Evolutionary conservation across 2,329 filamentous ascomycete species (phyloP).

Genomic region (Exophiala sp.): DNA sequence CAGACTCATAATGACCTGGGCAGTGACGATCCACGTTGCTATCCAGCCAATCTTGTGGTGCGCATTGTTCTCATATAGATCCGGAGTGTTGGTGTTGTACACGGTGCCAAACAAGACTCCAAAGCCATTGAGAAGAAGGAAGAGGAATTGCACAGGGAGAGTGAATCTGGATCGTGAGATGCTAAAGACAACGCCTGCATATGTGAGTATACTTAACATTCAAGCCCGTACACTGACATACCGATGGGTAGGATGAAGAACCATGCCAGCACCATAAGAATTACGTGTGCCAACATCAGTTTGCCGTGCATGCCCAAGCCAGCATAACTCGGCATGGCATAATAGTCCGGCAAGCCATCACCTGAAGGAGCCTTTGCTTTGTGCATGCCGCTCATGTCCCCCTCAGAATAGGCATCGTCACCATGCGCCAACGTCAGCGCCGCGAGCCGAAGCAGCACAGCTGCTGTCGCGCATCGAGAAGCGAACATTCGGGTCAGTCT

Average conservation of each 20-base stretch:
- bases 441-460: conserved; percentile 25
- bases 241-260: conserved; percentile 68
- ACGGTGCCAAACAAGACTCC: conserved; percentile 64
- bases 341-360: conserved; percentile 28
- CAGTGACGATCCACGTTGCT: conserved; percentile 66
- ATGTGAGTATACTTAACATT: conserved; percentile 12
- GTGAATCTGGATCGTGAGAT: conserved; percentile 73
- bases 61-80: conserved; percentile 82
- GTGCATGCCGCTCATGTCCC: conserved; percentile 27
- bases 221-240: conserved; percentile 42
- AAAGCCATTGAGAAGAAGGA: conserved; percentile 60
- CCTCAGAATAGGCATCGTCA: conserved; percentile 16
- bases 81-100: conserved; percentile 78
- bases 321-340: conserved; percentile 41
- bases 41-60: conserved; percentile 88
- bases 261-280: conserved; percentile 69
- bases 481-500: conserved; percentile 18
- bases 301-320: conserved; percentile 34
- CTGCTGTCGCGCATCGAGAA: conserved; percentile 21
- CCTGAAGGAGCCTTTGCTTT: conserved; percentile 19
- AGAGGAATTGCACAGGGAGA: conserved; percentile 65
- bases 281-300: conserved; percentile 66
- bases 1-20: conserved; percentile 67
- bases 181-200: conserved; percentile 76
- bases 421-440: conserved; percentile 23